phyloP scores from a whole-genome alignment of 75 land plant genomes.

The Ceratopteris richardii region DNA sequence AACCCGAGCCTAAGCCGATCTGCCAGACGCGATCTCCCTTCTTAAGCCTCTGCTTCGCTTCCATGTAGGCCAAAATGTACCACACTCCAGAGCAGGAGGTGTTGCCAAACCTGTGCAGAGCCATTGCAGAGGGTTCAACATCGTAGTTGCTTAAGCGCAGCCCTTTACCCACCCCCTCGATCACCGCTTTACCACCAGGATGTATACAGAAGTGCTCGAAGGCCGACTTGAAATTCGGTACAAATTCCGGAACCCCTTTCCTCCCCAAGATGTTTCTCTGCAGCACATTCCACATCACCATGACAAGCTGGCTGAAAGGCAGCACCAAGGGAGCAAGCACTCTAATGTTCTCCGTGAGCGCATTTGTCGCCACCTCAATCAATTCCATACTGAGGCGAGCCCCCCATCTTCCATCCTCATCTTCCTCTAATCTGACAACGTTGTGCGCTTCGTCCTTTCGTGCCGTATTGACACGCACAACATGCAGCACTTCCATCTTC shows the following conservation, averaged over 20 bases:
- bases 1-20: conserved; percentile 45
- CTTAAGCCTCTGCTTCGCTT: conserved; percentile 38
- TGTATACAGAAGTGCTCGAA: too few species aligned
- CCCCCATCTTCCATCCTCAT: too few species aligned
- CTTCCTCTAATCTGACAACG: too few species aligned
- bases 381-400: too few species aligned
- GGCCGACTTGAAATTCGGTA: conserved; percentile 36
- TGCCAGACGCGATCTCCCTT: conserved; percentile 43
- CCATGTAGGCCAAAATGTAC: conserved; percentile 44
- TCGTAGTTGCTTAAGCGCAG: conserved; percentile 9
- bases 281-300: too few species aligned
- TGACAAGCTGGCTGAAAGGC: too few species aligned
- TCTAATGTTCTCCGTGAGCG: too few species aligned
- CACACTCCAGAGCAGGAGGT: conserved; percentile 40
- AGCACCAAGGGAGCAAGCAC: too few species aligned
- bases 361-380: too few species aligned
- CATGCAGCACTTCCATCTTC: conserved; percentile 25
- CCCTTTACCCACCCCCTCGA: too few species aligned
- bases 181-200: too few species aligned
- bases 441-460: conserved; percentile 23
- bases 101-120: conserved; percentile 45
- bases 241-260: conserved; percentile 17
- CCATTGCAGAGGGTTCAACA: conserved; percentile 40
- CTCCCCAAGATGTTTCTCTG: too few species aligned
- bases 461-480: conserved; percentile 35